A percentile compares a stretch with the other conserved stretches of the same genome.
Evolutionary conservation across 2,329 filamentous ascomycete species (phyloP).

Genomic region (Leptographium flavum): DNA sequence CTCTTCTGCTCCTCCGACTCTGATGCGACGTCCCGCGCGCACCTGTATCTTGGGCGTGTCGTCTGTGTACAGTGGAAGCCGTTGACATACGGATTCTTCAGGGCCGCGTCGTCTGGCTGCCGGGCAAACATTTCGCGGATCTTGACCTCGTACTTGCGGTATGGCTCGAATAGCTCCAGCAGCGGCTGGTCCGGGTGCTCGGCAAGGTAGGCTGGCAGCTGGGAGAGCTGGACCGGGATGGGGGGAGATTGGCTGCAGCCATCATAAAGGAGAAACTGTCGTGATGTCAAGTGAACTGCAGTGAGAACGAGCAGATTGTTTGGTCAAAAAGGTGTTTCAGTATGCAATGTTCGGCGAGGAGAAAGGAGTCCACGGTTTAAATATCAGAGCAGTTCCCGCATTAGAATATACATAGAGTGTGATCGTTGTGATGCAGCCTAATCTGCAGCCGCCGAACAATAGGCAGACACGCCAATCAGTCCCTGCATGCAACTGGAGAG

Average conservation of each 20-base stretch:
- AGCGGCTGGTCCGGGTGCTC: slow-evolving; percentile 39
- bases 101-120: slow-evolving; percentile 41
- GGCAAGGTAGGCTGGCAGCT: slow-evolving; percentile 38
- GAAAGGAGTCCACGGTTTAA: too few relatives aligned
- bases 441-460: too few relatives aligned
- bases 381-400: too few relatives aligned
- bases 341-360: too few relatives aligned
- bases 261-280: too few relatives aligned
- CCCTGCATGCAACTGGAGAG: too few relatives aligned
- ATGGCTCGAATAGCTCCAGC: slow-evolving; percentile 46
- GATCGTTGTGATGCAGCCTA: too few relatives aligned
- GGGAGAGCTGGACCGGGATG: slow-evolving; percentile 30
- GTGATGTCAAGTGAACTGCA: slow-evolving; percentile 19
- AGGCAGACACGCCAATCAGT: too few relatives aligned
- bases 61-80: slow-evolving; percentile 48
- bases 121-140: slow-evolving; percentile 57
- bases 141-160: slow-evolving; percentile 51
- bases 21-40: slow-evolving; percentile 39
- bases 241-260: too few relatives aligned
- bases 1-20: slow-evolving; percentile 48
- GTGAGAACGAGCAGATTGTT: too few relatives aligned
- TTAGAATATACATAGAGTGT: too few relatives aligned
- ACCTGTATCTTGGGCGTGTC: slow-evolving; percentile 43
- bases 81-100: slow-evolving; percentile 45
- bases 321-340: too few relatives aligned